phyloP scores from a whole-genome alignment of 495 filamentous ascomycete genomes.

The Parathielavia hyrcaniae region DNA sequence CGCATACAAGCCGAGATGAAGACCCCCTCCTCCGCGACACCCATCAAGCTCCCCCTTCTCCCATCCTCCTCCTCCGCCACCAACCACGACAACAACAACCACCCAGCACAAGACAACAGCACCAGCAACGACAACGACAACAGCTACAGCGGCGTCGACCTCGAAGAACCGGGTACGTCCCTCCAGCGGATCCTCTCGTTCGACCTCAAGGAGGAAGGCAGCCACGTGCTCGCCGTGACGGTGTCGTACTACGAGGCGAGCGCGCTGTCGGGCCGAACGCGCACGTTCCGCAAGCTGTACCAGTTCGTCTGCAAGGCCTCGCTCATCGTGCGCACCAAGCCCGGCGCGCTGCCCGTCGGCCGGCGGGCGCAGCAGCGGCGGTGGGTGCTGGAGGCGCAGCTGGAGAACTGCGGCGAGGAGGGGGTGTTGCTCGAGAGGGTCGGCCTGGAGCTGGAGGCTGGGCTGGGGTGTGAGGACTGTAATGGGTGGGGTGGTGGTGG shows the following conservation, averaged over 20 bases:
- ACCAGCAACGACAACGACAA: constrained; percentile 10
- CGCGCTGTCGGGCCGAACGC: constrained; percentile 59
- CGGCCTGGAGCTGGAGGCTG: constrained; percentile 43
- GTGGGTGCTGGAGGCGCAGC: constrained; percentile 78
- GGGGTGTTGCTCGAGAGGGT: constrained; percentile 56
- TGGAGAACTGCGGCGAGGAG: constrained; percentile 83
- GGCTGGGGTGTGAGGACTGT: constrained; percentile 42
- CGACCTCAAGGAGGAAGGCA: constrained; percentile 89
- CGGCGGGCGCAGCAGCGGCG: constrained; percentile 27
- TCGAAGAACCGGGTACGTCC: constrained; percentile 58
- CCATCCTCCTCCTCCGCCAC: not conserved
- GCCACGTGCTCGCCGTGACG: constrained; percentile 88
- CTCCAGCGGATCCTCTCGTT: constrained; percentile 78
- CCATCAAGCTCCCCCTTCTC: constrained; percentile 26
- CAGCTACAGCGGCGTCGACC: constrained; percentile 42
- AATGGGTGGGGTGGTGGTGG: constrained; percentile 44
- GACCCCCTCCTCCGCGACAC: constrained; percentile 52
- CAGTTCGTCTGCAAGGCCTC: constrained; percentile 90
- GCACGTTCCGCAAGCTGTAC: constrained; percentile 93
- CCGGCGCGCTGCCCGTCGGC: constrained; percentile 49
- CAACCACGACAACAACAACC: not conserved
- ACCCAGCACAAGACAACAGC: not conserved
- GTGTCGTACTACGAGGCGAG: constrained; percentile 75
- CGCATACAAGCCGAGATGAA: constrained; percentile 90
- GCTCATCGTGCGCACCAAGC: constrained; percentile 84